A percentile compares a stretch with the other conserved stretches of the same genome.
These are phyloP conservation scores for Seiridium cupressi DNA, from an alignment of 2,329 filamentous ascomycete genomes.

Conservation along the genomic window DNA sequence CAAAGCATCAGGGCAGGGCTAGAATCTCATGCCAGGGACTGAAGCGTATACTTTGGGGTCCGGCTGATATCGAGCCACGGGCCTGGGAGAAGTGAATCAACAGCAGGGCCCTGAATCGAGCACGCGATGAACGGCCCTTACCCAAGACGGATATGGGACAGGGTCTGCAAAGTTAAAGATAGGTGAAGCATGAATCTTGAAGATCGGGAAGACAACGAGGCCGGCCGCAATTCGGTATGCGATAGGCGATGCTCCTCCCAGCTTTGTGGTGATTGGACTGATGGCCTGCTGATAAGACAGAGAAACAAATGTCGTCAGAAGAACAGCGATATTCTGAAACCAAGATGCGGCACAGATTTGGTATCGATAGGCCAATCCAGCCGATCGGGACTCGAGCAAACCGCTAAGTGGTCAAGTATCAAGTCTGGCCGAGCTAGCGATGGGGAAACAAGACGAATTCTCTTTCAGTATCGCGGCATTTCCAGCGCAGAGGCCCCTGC, in stretches of 20 bases:
- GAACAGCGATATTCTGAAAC: neutral
- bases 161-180: neutral
- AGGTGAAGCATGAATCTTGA: constrained; percentile 6
- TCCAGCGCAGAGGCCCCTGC: neutral
- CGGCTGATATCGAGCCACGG: neutral
- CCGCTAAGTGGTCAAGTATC: neutral
- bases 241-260: neutral
- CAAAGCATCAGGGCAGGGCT: neutral
- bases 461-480: neutral
- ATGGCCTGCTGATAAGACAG: neutral
- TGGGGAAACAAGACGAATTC: neutral
- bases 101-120: neutral
- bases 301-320: neutral
- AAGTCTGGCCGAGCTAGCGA: neutral
- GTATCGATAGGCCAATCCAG: constrained; percentile 4
- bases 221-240: neutral
- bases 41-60: neutral
- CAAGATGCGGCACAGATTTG: constrained; percentile 3
- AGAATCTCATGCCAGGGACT: neutral
- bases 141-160: neutral
- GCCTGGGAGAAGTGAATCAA: neutral
- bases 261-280: neutral
- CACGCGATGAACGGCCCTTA: neutral
- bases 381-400: neutral
- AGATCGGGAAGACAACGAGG: neutral